phyloP scores from a whole-genome alignment of 495 filamentous ascomycete species.

The Neurospora pannonica region DNA sequence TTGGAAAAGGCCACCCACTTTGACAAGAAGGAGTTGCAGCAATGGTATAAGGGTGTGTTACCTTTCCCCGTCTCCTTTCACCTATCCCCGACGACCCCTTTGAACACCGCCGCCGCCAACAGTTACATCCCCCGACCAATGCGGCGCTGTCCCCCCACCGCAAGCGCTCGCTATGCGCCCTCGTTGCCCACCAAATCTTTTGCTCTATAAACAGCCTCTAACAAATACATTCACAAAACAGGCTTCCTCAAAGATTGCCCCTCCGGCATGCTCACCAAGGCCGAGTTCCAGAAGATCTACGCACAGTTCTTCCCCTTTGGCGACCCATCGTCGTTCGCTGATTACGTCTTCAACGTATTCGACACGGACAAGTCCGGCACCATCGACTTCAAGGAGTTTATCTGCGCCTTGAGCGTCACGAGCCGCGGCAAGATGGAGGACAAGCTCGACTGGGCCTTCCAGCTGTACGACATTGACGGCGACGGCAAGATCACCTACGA shows the following conservation, averaged over 20 bases:
- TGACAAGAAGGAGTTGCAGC: constrained; percentile 98
- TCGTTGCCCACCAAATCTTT: background rate
- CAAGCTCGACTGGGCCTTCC: constrained; percentile 98
- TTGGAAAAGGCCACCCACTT: constrained; percentile 95
- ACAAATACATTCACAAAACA: constrained; percentile 22
- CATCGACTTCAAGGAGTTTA: constrained; percentile 99
- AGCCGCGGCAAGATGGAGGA: constrained; percentile 98
- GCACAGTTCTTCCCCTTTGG: constrained; percentile 99
- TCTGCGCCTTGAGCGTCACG: constrained; percentile 94
- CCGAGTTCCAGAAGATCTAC: constrained; percentile 99
- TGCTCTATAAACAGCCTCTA: background rate
- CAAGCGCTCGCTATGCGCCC: background rate
- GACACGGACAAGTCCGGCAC: constrained; percentile 93
- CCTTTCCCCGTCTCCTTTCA: background rate
- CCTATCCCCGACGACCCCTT: background rate
- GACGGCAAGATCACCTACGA: constrained; percentile 98
- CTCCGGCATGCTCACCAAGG: constrained; percentile 88
- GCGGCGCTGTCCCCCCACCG: background rate
- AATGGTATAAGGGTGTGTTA: constrained; percentile 94
- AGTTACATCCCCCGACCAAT: background rate
- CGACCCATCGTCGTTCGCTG: constrained; percentile 90
- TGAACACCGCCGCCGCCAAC: background rate
- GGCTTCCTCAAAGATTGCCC: constrained; percentile 98
- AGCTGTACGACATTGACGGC: constrained; percentile 97
- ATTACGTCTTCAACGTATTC: constrained; percentile 99